phyloP scores from a whole-genome alignment of 352 stramenopile species.

The Phytopythium delawarense region DNA sequence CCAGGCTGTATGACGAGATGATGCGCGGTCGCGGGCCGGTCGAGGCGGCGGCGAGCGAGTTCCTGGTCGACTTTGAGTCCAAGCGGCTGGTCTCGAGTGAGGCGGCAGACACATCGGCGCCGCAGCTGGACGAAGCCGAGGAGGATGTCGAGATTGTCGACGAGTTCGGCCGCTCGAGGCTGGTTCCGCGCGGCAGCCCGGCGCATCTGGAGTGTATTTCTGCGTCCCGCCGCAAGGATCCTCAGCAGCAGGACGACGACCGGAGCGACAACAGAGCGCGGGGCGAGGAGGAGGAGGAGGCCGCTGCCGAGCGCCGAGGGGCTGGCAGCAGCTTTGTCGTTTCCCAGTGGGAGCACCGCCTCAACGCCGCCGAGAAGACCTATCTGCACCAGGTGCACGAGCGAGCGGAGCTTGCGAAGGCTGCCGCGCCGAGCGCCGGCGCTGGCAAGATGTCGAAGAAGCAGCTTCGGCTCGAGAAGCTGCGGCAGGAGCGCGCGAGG shows the following conservation, averaged over 20 bases:
- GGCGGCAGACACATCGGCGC: neutral
- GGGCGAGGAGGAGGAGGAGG: neutral
- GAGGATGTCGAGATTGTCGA: conserved; percentile 41
- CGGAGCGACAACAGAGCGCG: neutral
- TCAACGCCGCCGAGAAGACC: conserved; percentile 57
- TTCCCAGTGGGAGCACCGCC: conserved; percentile 77
- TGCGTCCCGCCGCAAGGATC: neutral
- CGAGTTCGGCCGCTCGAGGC: conserved; percentile 56
- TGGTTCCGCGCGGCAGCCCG: conserved; percentile 1
- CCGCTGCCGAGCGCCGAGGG: neutral
- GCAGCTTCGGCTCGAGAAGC: conserved; percentile 56
- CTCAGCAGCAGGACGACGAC: neutral
- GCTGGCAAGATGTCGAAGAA: conserved; percentile 52
- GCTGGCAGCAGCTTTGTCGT: conserved; percentile 57
- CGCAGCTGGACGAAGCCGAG: conserved; percentile 1
- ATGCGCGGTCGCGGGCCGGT: conserved; percentile 17
- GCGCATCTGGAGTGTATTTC: neutral
- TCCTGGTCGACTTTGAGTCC: conserved; percentile 64
- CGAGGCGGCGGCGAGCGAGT: conserved; percentile 23
- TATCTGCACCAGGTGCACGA: conserved; percentile 69
- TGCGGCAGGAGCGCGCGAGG: conserved; percentile 34
- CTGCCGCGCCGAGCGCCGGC: conserved; percentile 11
- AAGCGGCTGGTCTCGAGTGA: conserved; percentile 33
- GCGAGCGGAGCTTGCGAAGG: conserved; percentile 40
- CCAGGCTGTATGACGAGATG: conserved; percentile 76